Base-by-base conservation (phyloP, 257 asterid species). In the Primulina eburnea region DNA sequence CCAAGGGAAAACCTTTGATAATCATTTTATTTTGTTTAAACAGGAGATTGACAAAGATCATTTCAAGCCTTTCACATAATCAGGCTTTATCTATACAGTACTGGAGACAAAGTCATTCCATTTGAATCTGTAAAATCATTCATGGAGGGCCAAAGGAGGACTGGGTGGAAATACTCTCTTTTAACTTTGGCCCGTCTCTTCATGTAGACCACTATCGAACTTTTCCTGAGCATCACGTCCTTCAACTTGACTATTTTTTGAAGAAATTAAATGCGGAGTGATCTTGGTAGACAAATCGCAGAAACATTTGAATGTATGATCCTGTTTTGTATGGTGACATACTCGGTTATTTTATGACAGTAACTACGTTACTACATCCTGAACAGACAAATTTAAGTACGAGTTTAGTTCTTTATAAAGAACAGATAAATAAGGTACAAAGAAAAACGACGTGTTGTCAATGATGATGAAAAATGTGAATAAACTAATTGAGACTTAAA, bases 161-260 rank as follows among this genome's bases (percentile, higher is more conserved):
- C 9, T 4, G 90, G 96, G 76, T 85, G 69, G 75, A 71, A 37
- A 64, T 86, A 14, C 56, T 34, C 67, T 71, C 87, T 21, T 85
- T 76, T 70, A 82, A 88, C 73, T 92, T 92, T 64, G 79, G 85
- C 7, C 75, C 85, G n/a, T 90, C 97, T 56, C 98, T 97, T 47
- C 97, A 92, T 59, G 97, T 92, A 28, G 98, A 92, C 72, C 97
- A 92, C 79, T 92, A 80, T 80, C 77, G 98, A 69, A 85, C 83
- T 17, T 92, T 78, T 73, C 95, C 96, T 26, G 75, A 77, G 65
- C 28, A 75, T 8, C 88, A 92, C 67, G 57, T 83, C 33, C 75
- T 78, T 18, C 87, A 86, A 77, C 79, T 92, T 6, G 68, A 82
- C 70, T 68, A 35, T 8, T 92, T 88, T 68, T 76, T 92, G 84